A percentile compares a stretch with the other conserved stretches of the same genome.
Evolutionary conservation across 176 grass and related monocot genomes (phyloP).

Genomic region (Cenchrus purpureus): DNA sequence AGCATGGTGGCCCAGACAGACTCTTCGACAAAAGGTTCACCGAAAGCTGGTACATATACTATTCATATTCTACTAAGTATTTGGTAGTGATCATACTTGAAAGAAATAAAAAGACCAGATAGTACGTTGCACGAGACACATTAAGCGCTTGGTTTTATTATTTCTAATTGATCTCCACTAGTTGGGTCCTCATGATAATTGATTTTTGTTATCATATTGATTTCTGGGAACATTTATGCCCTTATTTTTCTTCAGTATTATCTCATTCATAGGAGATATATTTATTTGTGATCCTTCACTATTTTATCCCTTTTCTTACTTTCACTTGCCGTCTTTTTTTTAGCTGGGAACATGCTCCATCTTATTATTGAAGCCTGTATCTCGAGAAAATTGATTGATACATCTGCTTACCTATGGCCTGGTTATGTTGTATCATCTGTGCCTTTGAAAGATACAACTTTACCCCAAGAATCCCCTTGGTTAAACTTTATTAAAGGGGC

Average conservation of each 20-base stretch:
- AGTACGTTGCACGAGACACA: not conserved
- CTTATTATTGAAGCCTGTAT: constrained; percentile 98
- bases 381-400: constrained; percentile 91
- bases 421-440: constrained; percentile 71
- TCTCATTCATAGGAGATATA: constrained; percentile 4
- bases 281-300: constrained; percentile 11
- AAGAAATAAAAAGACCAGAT: not conserved
- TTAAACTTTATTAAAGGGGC: constrained; percentile 87
- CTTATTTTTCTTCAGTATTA: not conserved
- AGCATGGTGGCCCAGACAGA: constrained; percentile 49
- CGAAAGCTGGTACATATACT: constrained; percentile 57
- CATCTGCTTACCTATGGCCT: constrained; percentile 91
- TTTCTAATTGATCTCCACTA: not conserved
- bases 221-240: constrained; percentile 11
- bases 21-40: constrained; percentile 58
- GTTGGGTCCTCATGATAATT: not conserved
- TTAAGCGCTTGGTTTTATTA: not conserved
- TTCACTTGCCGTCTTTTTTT: constrained; percentile 33
- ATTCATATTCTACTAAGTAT: constrained; percentile 32
- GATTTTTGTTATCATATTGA: constrained; percentile 11
- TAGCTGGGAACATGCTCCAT: constrained; percentile 95
- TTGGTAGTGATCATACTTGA: not conserved
- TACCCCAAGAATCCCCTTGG: constrained; percentile 88
- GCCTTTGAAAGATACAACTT: constrained; percentile 63
- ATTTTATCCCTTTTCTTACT: constrained; percentile 1